Base-by-base conservation (phyloP, 768 basidiomycete species). In the Zangia roseola region DNA sequence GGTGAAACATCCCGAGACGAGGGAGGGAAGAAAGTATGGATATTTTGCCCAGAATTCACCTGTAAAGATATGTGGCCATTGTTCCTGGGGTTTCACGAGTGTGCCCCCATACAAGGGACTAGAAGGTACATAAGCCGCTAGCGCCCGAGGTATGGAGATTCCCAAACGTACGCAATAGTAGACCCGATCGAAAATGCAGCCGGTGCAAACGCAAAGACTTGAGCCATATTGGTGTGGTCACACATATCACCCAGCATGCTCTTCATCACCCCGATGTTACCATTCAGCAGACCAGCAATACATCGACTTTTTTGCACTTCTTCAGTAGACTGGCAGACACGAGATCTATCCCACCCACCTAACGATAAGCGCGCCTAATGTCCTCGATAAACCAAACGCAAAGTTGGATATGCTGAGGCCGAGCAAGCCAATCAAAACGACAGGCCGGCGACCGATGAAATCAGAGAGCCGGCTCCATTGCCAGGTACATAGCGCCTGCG, bases 401-500 rank as follows among this genome's bases (percentile, higher is more conserved):
- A 83, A 46, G 67, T 81, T 83, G 1, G 82, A 84, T 0, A 74
- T 40, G 2, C 72, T 69, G 13, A 73, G 65, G 12, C 83, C 83
- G 3, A 79, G 60, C 16, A 85, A 60, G 4, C 83, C 83, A 16
- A 74, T 60, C 14, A 84, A 60, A n/a, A 84, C 61, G 25, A 85
- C 72, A 10, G 83, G 84, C 52, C 82, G 83, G 26, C 84, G 77
- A 10, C 83, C 83, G 16, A 82, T 60, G 40, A 69, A 69, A 53
- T 85, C 82, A 3, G 84, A 86, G 8, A 77, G 51, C 35, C 82
- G 74, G 54, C 82, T 81, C 84, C 84, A 86, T 54, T 80, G 80
- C 8, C 86, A 71, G 2, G 80, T 73, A 1, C 80, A 82, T 38
- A 75, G 40, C 0, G 83, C 78, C 54, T 86, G 81, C 0, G 80